Percentiles rank a stretch among this genome's conserved stretches.
Evolutionary conservation across 2,329 filamentous ascomycete genomes (phyloP).

Genomic region (Aureobasidium leucospermi): DNA sequence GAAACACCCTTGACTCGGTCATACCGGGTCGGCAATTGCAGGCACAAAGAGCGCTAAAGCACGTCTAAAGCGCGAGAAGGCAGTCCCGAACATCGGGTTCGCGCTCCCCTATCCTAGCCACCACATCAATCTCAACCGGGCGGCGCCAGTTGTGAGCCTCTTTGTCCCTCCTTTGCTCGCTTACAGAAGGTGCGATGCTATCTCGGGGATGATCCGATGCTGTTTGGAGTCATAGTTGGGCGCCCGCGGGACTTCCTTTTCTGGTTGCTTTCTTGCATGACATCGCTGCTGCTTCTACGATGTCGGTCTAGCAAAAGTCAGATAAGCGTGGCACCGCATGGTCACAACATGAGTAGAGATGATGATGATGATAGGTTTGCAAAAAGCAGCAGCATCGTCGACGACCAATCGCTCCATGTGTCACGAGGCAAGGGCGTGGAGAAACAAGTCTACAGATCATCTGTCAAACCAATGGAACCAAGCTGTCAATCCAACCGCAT

Average conservation of each 20-base stretch:
- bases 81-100: slow-evolving; percentile 7
- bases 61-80: not conserved
- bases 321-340: slow-evolving; percentile 47
- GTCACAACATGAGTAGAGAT: not conserved
- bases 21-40: slow-evolving; percentile 4
- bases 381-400: not conserved
- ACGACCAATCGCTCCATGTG: not conserved
- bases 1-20: not conserved
- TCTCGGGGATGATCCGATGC: not conserved
- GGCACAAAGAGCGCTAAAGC: not conserved
- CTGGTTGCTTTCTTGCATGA: slow-evolving; percentile 52
- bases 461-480: slow-evolving; percentile 7
- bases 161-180: not conserved
- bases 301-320: slow-evolving; percentile 34
- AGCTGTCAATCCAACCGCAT: slow-evolving; percentile 5
- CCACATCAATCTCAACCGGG: not conserved
- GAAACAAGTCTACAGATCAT: slow-evolving; percentile 7
- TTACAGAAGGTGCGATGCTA: not conserved
- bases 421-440: slow-evolving; percentile 8
- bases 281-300: slow-evolving; percentile 49
- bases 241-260: not conserved
- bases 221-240: not conserved
- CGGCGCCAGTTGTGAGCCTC: not conserved
- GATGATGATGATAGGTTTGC: not conserved
- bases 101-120: not conserved